A percentile compares a stretch with the other conserved stretches of the same genome.
Conservation (phyloP, 305 asterid species). For the Andrographis paniculata region DNA sequence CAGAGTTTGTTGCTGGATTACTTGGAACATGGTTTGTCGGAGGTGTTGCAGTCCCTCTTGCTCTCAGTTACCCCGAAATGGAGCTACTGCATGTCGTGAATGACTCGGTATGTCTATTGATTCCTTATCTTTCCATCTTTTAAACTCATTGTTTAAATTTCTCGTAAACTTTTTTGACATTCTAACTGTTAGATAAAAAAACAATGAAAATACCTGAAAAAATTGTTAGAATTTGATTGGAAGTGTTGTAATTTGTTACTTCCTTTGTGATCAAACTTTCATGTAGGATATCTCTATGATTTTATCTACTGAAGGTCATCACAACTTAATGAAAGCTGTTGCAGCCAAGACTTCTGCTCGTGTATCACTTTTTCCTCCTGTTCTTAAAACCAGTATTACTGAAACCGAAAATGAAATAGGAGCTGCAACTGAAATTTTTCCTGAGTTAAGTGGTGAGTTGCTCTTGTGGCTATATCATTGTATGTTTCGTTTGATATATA, state of each 20-base stretch:
- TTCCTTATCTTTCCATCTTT: too few relatives aligned
- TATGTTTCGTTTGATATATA: constrained; percentile 8
- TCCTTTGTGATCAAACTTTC: constrained; percentile 16
- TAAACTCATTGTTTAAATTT: too few relatives aligned
- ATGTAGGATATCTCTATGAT: constrained; percentile 73
- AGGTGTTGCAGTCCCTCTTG: constrained; percentile 95
- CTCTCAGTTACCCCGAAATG: constrained; percentile 94
- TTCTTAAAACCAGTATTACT: constrained; percentile 26
- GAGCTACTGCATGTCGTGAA: constrained; percentile 92
- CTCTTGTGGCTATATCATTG: constrained; percentile 10
- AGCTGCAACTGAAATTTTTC: constrained; percentile 21
- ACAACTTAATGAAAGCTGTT: constrained; percentile 60
- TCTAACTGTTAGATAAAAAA: too few relatives aligned
- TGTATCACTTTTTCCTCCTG: constrained; percentile 65
- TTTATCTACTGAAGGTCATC: constrained; percentile 87
- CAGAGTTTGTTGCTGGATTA: constrained; percentile 90
- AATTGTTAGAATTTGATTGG: too few relatives aligned
- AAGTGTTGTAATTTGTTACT: not conserved
- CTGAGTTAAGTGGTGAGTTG: constrained; percentile 36
- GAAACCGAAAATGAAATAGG: constrained; percentile 20
- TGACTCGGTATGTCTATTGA: constrained; percentile 61
- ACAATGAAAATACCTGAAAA: too few relatives aligned
- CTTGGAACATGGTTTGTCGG: constrained; percentile 94
- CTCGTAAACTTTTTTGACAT: too few relatives aligned
- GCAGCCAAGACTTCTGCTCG: constrained; percentile 79